phyloP scores from a whole-genome alignment of 768 basidiomycete genomes.

The Gloeopeniophorella convolvens region DNA sequence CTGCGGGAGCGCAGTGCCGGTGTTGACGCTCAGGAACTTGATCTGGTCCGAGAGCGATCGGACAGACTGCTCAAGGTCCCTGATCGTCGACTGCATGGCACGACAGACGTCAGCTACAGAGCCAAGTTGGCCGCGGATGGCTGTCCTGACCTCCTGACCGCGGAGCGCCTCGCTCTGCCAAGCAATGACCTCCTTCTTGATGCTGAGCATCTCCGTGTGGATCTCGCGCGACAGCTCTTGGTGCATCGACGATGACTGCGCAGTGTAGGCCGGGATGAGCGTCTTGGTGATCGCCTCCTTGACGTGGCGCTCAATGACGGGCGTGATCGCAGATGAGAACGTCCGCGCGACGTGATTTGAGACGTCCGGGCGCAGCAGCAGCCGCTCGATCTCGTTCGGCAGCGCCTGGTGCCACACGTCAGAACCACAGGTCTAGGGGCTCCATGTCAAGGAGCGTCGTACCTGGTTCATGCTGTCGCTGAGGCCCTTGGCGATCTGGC shows the following conservation, averaged over 20 bases:
- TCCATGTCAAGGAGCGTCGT: no score
- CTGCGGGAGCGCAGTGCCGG: slow-evolving; percentile 22
- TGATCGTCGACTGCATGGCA: slow-evolving; percentile 58
- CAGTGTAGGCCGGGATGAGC: slow-evolving; percentile 69
- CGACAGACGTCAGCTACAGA: slow-evolving; percentile 6
- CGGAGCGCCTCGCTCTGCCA: slow-evolving; percentile 80
- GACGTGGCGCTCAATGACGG: slow-evolving; percentile 73
- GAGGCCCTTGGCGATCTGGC: slow-evolving; percentile 69
- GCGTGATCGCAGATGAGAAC: slow-evolving; percentile 64
- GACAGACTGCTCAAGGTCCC: slow-evolving; percentile 76
- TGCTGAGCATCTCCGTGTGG: slow-evolving; percentile 62
- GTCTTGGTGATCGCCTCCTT: slow-evolving; percentile 71
- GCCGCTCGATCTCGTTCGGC: slow-evolving; percentile 72
- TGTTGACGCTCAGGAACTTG: slow-evolving; percentile 65
- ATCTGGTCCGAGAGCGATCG: slow-evolving; percentile 73
- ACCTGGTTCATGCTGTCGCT: slow-evolving; percentile 72
- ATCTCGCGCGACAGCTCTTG: slow-evolving; percentile 76
- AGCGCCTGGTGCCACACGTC: no score
- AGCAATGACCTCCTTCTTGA: slow-evolving; percentile 72
- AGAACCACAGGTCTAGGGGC: no score
- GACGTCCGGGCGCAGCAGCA: slow-evolving; percentile 70
- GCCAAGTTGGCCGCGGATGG: slow-evolving; percentile 4
- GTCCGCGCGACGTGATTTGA: slow-evolving; percentile 71
- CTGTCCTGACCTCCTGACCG: slow-evolving; percentile 61
- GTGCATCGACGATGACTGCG: slow-evolving; percentile 69